A percentile compares a stretch with the other conserved stretches of the same genome.
These are phyloP conservation scores for Arabidopsis thaliana DNA, from an alignment of 345 rosid genomes.

Conservation along the genomic window DNA sequence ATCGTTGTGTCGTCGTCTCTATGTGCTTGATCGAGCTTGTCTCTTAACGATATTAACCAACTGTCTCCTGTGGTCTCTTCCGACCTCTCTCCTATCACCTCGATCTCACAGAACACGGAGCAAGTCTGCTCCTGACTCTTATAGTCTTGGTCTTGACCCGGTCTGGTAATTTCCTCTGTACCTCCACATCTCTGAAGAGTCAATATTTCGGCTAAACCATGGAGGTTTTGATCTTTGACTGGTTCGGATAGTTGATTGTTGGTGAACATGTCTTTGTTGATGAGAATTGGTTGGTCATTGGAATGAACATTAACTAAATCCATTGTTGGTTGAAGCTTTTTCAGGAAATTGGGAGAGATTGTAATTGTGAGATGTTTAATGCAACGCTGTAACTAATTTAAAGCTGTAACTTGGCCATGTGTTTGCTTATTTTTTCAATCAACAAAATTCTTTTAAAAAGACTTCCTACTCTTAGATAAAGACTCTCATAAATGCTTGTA, in stretches of 20 bases:
- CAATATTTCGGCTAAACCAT: background rate
- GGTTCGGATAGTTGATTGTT: background rate
- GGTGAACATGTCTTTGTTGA: conserved; percentile 13
- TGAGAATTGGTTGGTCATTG: conserved; percentile 31
- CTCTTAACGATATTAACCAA: conserved; percentile 72
- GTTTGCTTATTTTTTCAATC: background rate
- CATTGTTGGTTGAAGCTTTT: background rate
- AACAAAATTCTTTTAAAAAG: background rate
- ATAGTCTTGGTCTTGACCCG: background rate
- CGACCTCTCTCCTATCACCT: conserved; percentile 39
- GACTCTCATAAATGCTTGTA: background rate
- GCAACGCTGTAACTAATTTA: background rate
- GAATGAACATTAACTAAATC: conserved; percentile 18
- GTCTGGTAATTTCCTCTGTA: background rate
- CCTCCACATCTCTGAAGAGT: too few relatives aligned
- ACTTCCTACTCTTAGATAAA: background rate
- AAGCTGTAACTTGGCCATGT: background rate
- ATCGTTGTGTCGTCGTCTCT: conserved; percentile 57
- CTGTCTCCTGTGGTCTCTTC: conserved; percentile 5
- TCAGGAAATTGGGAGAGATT: background rate
- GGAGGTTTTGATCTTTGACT: too few relatives aligned
- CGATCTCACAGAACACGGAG: background rate
- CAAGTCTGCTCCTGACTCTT: background rate
- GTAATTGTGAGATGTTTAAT: background rate
- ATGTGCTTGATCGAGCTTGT: conserved; percentile 57